Evolutionary conservation across 768 basidiomycete species (phyloP), one percentile per base, ranked within the genome.

Genomic region (Boletus vinaceobasis): DNA sequence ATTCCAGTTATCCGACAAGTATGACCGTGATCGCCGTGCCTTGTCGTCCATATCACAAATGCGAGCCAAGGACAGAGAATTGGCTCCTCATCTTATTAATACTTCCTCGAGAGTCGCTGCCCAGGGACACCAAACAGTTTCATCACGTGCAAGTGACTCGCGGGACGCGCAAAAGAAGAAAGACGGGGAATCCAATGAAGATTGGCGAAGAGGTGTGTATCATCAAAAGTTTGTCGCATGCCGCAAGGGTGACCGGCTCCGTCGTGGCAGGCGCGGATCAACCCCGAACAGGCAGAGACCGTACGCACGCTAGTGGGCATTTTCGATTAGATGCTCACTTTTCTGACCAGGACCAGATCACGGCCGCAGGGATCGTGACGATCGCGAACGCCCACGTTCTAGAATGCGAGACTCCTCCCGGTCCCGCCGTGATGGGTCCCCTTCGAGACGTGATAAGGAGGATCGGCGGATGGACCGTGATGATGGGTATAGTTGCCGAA

Each of bases 161-260:
- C 77, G 85, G 63, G 88, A 90, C 29, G 58, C 74, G 51, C 64
- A 73, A 43, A 87, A 82, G 74, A 86, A 84, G 74, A 87, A 86
- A 71, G 76, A 77, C 42, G 87, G 85, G 36, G 90, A 92, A 67
- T 77, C 76, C 26, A 85, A 82, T 61, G 88, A 92, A 62, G 90
- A 93, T 65, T 93, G 90, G 90, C 80, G 90, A 66, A 80, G 88
- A 82, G 87, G 90, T 90, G 62, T 59, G 79, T 66, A 44, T 62
- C 57, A 26, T 49, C 21, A 33, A 57, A 47, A 19, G 26, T 31
- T 33, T 37, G 37, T 45, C 44, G 1, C 17, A 32, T 45, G 14
- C 6, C 7, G 5, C 40, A 45, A 31, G 37, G 39, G 14, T 57
- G 43, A 58, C 52, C 36, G n/a, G 10, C 14, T 26, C 9, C 32